Percentiles rank a stretch among this genome's conserved stretches.
phyloP scores from a whole-genome alignment of 768 basidiomycete genomes.

The Mycena maculata region DNA sequence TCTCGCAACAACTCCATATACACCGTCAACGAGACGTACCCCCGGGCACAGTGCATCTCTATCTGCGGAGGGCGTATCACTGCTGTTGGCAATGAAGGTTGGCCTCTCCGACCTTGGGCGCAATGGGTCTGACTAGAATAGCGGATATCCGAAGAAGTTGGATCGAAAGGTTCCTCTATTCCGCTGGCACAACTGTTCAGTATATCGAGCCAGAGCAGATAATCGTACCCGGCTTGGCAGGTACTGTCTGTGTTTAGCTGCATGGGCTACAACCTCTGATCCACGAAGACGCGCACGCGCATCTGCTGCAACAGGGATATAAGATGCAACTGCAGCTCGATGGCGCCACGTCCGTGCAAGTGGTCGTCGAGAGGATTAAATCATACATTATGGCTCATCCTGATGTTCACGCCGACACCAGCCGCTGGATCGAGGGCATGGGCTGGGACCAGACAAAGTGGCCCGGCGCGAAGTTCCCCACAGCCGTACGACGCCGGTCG shows the following conservation, averaged over 20 bases:
- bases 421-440: slow-evolving; percentile 83
- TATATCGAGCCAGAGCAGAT: slow-evolving; percentile 50
- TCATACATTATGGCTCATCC: slow-evolving; percentile 68
- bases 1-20: slow-evolving; percentile 66
- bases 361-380: slow-evolving; percentile 72
- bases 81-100: slow-evolving; percentile 63
- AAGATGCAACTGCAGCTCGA: slow-evolving; percentile 73
- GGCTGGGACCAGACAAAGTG: slow-evolving; percentile 96
- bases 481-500: slow-evolving; percentile 62
- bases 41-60: slow-evolving; percentile 71
- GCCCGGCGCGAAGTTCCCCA: slow-evolving; percentile 73
- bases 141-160: slow-evolving; percentile 10
- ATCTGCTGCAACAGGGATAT: slow-evolving; percentile 80
- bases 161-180: slow-evolving; percentile 12
- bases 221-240: slow-evolving; percentile 80
- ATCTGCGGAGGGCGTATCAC: slow-evolving; percentile 60
- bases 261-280: not conserved
- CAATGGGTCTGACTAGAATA: slow-evolving; percentile 9
- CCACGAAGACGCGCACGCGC: slow-evolving; percentile 79
- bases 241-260: slow-evolving; percentile 50
- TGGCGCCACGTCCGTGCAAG: slow-evolving; percentile 68
- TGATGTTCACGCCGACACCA: slow-evolving; percentile 61
- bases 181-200: slow-evolving; percentile 18
- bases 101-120: slow-evolving; percentile 27
- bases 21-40: slow-evolving; percentile 68